A percentile compares a stretch with the other conserved stretches of the same genome.
Conservation (phyloP, 2,329 filamentous ascomycete species). For the Epichloe sylvatica region DNA sequence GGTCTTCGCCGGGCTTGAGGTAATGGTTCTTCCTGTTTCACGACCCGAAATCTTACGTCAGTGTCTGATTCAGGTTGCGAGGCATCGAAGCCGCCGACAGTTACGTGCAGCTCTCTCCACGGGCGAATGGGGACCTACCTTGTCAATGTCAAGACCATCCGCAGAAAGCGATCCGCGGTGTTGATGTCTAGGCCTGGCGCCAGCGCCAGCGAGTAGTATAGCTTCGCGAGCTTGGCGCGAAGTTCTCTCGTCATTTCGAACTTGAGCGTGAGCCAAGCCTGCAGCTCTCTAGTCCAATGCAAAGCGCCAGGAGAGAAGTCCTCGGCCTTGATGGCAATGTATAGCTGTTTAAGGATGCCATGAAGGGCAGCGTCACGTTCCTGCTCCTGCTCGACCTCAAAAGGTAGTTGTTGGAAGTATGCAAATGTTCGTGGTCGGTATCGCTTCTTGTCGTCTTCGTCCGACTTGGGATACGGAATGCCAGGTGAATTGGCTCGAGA, state of each 20-base stretch:
- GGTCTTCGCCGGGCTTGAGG: constrained; percentile 74
- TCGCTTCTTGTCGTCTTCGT: constrained; percentile 44
- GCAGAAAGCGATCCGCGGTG: constrained; percentile 79
- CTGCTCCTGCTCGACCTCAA: constrained; percentile 66
- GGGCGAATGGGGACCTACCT: constrained; percentile 48
- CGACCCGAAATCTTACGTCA: not conserved
- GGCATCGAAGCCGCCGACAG: constrained; percentile 1
- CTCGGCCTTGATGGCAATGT: constrained; percentile 78
- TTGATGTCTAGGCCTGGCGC: constrained; percentile 75
- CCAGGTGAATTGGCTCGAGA: constrained; percentile 81
- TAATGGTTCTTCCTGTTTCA: constrained; percentile 75
- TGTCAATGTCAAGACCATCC: constrained; percentile 93
- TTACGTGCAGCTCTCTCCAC: not conserved
- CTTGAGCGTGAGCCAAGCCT: constrained; percentile 90
- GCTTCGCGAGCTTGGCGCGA: constrained; percentile 67
- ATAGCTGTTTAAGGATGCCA: constrained; percentile 86
- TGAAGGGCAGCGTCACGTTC: constrained; percentile 67
- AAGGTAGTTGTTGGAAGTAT: constrained; percentile 83
- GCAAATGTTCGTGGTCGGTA: constrained; percentile 84
- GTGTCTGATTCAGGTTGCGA: constrained; percentile 1
- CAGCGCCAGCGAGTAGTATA: constrained; percentile 89
- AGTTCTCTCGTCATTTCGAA: constrained; percentile 86
- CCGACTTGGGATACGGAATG: constrained; percentile 35
- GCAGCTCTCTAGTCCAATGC: constrained; percentile 93
- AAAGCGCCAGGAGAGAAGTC: constrained; percentile 89